A percentile compares a stretch with the other conserved stretches of the same genome.
Conservation (phyloP, 2,329 filamentous ascomycete genomes). For the Rutstroemia sp. region DNA sequence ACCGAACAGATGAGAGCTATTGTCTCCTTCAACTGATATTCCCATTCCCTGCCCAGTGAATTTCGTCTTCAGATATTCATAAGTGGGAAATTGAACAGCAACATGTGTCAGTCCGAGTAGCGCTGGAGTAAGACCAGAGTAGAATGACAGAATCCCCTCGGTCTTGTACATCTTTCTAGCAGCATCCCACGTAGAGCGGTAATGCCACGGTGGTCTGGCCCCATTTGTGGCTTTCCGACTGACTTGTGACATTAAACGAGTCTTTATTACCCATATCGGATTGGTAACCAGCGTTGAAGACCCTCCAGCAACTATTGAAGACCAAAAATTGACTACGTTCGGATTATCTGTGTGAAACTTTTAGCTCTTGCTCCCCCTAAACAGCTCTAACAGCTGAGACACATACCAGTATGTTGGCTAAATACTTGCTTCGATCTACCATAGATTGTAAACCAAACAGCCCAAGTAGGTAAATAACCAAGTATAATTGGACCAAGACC, state of each 20-base stretch:
- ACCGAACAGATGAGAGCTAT: conserved; percentile 69
- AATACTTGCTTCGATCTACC: conserved; percentile 77
- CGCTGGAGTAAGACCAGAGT: conserved; percentile 88
- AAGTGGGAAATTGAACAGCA: conserved; percentile 93
- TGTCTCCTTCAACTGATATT: conserved; percentile 44
- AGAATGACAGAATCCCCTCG: conserved; percentile 86
- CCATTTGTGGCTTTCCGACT: conserved; percentile 46
- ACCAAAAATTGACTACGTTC: conserved; percentile 76
- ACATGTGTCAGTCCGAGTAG: conserved; percentile 90
- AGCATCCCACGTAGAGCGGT: conserved; percentile 81
- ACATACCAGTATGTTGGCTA: conserved; percentile 56
- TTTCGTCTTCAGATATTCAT: conserved; percentile 83
- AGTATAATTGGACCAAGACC: conserved; percentile 90
- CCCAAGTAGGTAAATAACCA: conserved; percentile 96
- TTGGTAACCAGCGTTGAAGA: conserved; percentile 94
- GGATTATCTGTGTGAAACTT: conserved; percentile 52
- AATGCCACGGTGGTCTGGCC: conserved; percentile 76
- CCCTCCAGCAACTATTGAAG: conserved; percentile 82
- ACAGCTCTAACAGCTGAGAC: conserved; percentile 5
- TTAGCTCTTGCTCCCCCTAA: conserved; percentile 9
- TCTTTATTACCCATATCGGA: conserved; percentile 99
- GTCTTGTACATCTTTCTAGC: conserved; percentile 91
- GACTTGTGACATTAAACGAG: conserved; percentile 91
- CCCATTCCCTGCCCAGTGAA: conserved; percentile 92
- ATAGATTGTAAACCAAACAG: conserved; percentile 95